Evolutionary conservation across 208 protist species (phyloP).

Genomic region (Trypanosoma lewisi): DNA sequence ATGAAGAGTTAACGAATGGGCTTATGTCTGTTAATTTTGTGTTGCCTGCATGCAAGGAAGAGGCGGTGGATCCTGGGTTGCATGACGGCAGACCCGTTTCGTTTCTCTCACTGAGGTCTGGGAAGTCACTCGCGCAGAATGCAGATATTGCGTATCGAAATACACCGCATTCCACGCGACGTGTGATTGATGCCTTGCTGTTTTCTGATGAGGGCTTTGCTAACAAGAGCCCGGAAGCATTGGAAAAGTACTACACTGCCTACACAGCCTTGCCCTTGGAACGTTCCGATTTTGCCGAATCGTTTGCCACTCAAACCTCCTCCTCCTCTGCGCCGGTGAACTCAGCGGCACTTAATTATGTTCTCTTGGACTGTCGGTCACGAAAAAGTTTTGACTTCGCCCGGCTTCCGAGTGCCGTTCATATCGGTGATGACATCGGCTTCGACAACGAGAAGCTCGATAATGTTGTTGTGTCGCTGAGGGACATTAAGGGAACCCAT

Average conservation of each 20-base stretch:
- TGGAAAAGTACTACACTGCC: slow-evolving; percentile 61
- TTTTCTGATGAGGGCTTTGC: slow-evolving; percentile 40
- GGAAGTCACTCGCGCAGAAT: slow-evolving; percentile 73
- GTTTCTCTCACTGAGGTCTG: slow-evolving; percentile 48
- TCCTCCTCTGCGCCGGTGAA: not conserved
- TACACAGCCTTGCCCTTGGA: slow-evolving; percentile 66
- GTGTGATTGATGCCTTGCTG: slow-evolving; percentile 64
- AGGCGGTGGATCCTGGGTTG: slow-evolving; percentile 40
- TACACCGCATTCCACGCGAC: slow-evolving; percentile 64
- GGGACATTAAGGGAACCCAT: slow-evolving; percentile 49
- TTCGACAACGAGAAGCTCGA: slow-evolving; percentile 35
- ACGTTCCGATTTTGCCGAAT: slow-evolving; percentile 58
- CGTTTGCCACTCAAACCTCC: slow-evolving; percentile 36
- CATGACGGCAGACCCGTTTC: slow-evolving; percentile 51
- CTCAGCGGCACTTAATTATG: slow-evolving; percentile 48
- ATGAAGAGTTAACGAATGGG: slow-evolving; percentile 29
- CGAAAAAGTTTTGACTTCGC: slow-evolving; percentile 78
- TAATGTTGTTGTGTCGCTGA: slow-evolving; percentile 25
- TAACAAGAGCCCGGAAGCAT: slow-evolving; percentile 49
- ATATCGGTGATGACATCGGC: slow-evolving; percentile 45
- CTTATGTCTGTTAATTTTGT: slow-evolving; percentile 33
- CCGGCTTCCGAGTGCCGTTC: slow-evolving; percentile 73
- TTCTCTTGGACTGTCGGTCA: slow-evolving; percentile 88
- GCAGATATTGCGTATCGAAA: slow-evolving; percentile 68
- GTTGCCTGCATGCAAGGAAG: slow-evolving; percentile 35